phyloP scores from a whole-genome alignment of 106 monocot genomes.

The Cymbidium sinense region DNA sequence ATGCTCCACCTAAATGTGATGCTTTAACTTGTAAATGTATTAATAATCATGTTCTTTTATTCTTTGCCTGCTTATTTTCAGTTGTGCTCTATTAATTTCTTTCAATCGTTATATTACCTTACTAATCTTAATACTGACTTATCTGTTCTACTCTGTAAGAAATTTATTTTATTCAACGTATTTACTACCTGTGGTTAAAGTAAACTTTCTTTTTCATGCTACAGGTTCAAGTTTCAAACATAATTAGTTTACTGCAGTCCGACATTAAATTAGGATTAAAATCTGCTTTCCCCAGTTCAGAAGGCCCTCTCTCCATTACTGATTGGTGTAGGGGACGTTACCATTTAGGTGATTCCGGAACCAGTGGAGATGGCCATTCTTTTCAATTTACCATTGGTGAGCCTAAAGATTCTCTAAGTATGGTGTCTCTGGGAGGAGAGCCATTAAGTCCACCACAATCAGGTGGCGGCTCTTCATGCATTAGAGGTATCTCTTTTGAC shows the following conservation, averaged over 20 bases:
- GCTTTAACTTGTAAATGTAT: background rate
- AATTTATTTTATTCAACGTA: background rate
- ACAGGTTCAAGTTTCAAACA: constrained; percentile 66
- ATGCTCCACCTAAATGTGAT: background rate
- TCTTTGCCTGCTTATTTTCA: background rate
- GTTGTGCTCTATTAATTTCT: background rate
- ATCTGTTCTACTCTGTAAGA: background rate
- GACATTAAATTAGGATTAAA: constrained; percentile 76
- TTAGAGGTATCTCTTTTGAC: constrained; percentile 42
- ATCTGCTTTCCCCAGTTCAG: constrained; percentile 72
- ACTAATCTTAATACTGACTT: background rate
- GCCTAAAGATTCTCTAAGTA: constrained; percentile 56
- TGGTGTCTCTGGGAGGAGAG: constrained; percentile 46
- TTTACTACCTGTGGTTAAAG: background rate
- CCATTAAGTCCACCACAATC: constrained; percentile 67
- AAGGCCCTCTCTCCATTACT: constrained; percentile 68
- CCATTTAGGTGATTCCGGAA: constrained; percentile 34
- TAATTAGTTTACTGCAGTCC: constrained; percentile 76
- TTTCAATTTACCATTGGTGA: constrained; percentile 41
- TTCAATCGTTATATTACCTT: background rate
- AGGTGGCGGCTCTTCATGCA: constrained; percentile 19
- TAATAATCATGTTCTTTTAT: background rate
- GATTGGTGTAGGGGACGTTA: constrained; percentile 85
- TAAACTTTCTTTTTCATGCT: constrained; percentile 10
- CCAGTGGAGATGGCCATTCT: constrained; percentile 43